Evolutionary conservation across 179 eudicot genomes (phyloP).

Genomic region (Silene noctiflora): DNA sequence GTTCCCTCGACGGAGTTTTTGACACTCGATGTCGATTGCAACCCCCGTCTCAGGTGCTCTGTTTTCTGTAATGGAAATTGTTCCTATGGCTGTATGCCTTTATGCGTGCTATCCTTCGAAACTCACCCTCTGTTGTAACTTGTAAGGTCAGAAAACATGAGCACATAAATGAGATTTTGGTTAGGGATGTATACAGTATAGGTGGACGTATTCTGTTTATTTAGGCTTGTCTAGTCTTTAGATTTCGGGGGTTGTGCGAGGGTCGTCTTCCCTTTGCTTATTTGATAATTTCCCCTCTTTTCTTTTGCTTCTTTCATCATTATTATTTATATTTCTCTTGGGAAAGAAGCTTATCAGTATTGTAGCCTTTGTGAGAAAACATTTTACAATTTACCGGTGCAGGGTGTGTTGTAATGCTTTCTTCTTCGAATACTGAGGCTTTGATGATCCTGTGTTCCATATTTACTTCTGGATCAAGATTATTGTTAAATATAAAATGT

Average conservation of each 20-base stretch:
- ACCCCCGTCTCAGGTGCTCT: constrained; percentile 22
- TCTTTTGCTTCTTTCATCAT: neutral
- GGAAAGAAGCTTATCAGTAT: constrained; percentile 24
- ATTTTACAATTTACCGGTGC: constrained; percentile 10
- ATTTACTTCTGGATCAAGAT: too few species aligned
- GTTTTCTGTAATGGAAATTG: constrained; percentile 17
- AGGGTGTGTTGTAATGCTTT: neutral
- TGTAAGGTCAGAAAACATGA: constrained; percentile 13
- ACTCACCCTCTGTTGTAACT: constrained; percentile 34
- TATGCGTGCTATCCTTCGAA: constrained; percentile 21
- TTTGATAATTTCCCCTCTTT: constrained; percentile 12
- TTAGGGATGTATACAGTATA: constrained; percentile 39
- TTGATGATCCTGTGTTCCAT: too few species aligned
- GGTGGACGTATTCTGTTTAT: constrained; percentile 21
- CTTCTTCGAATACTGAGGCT: too few species aligned
- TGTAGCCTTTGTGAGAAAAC: constrained; percentile 19
- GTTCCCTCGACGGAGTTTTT: constrained; percentile 17
- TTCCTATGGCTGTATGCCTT: constrained; percentile 27
- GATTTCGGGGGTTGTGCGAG: constrained; percentile 12
- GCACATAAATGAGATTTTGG: constrained; percentile 46
- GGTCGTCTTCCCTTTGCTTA: constrained; percentile 17
- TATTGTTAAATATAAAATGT: too few species aligned
- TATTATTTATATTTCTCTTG: neutral
- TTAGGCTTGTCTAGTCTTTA: constrained; percentile 18
- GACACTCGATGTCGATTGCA: constrained; percentile 20